Conservation (phyloP, 345 rosid genomes). For the Luvunga scandens region DNA sequence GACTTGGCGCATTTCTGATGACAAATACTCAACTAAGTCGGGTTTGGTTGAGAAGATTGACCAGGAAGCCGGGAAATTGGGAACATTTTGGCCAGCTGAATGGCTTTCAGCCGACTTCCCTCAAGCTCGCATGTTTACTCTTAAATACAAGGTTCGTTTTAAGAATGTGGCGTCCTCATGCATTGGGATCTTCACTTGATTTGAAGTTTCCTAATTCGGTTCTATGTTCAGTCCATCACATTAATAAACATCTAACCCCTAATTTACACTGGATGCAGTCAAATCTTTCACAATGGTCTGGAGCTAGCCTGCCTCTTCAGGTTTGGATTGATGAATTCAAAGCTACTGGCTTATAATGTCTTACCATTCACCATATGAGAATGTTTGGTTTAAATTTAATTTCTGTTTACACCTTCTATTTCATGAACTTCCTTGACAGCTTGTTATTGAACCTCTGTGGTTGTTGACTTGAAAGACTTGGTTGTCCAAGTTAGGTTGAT, state of each 20-base stretch:
- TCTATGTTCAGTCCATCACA: conserved; percentile 8
- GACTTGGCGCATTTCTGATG: conserved; percentile 92
- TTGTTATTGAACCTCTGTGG: not conserved
- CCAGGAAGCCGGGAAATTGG: conserved; percentile 95
- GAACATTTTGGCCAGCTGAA: conserved; percentile 98
- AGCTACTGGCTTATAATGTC: not conserved
- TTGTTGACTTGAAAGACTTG: not conserved
- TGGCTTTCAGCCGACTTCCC: conserved; percentile 94
- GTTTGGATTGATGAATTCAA: conserved; percentile 29
- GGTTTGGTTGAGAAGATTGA: conserved; percentile 97
- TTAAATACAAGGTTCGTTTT: conserved; percentile 86
- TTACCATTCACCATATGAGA: not conserved
- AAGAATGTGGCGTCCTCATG: conserved; percentile 4
- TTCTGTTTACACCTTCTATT: not conserved
- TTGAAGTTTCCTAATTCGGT: conserved; percentile 1
- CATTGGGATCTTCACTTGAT: not conserved
- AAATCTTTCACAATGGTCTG: conserved; percentile 91
- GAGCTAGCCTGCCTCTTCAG: conserved; percentile 97
- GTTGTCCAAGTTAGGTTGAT: not conserved
- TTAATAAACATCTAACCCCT: not conserved
- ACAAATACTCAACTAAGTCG: conserved; percentile 85
- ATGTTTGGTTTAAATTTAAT: not conserved
- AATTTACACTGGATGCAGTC: conserved; percentile 57
- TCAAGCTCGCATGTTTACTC: conserved; percentile 78
- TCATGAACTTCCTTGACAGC: not conserved